Evolutionary conservation across 805 yeast genomes (phyloP), one percentile per base, ranked within the genome.

Genomic region (Suhomyces kilbournensis): DNA sequence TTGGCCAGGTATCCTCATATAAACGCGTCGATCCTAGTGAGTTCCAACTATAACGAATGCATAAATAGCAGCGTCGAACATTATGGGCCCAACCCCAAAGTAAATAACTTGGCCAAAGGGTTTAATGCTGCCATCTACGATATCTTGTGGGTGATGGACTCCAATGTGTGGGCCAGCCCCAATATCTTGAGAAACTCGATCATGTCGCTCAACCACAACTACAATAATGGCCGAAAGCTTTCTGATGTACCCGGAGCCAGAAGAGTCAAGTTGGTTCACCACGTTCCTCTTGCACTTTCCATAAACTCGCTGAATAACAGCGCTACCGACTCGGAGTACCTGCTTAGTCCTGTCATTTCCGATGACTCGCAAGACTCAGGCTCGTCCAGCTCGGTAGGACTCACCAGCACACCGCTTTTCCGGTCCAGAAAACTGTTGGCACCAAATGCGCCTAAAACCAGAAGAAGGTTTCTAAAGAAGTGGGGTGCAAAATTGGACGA

Each of bases 61-160:
- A 47, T 56, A 7, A 55, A 53, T 28, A 40, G 39, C 12, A 62
- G 69, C 7, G 86, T 83, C 44, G 69, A 68, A 34, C 78, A 78
- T 57, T 86, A 73, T 60, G 96, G 96, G 1, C 94, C 96, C 4
- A 90, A 90, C 61, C 97, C 97, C 6, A 90, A 90, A 68, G 88
- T 90, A 51, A 89, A 90, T 68, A 90, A 90, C 67, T 71, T 90
- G 45, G 84, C 90, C n/a, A 88, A 88, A 65, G 97, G 96, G 5
- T 89, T 85, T 62, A 66, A 72, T 39, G 67, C 67, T 2, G 93
- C 96, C 7, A 79, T 81, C 58, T 73, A 81, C 66, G 96, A 90
- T 62, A 78, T 87, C 17, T 58, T 91, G 10, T 90, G 97, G 97
- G 82, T 89, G 14, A 77, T 88, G 71, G 97, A 90, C 68, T 84